Evolutionary conservation across 148 eudicot genomes (phyloP), one percentile per base, ranked within the genome.

Genomic region (Fagopyrum tataricum): DNA sequence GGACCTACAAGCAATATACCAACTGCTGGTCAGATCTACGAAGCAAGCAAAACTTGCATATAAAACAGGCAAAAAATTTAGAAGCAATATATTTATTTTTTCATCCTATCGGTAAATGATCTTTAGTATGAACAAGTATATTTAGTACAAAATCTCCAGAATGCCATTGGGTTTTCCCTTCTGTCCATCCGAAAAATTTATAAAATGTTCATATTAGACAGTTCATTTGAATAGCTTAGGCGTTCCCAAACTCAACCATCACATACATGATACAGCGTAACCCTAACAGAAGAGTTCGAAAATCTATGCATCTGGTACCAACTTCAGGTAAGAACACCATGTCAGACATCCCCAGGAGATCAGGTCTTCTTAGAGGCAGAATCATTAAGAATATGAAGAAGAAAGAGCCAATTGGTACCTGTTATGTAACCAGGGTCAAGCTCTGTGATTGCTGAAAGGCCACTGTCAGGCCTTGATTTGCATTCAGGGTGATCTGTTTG

Each of bases 381-480:
- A 20, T 11, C 13, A 4, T 39, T 64, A 13, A 1, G 39, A 14
- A 1, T 37, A 46, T 5, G 7, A 64, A 64, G 43, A 64, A 31
- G 37, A 31, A 31, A 31, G 37, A 31, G 37, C 37, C 69, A 14
- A 64, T 5, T 70, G 23, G 41, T 78, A 91, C 98, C 98, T 83
- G 98, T 94, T 74, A 94, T 94, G 81, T 88, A 89, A 72, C 98
- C 98, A 43, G 98, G 98, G 80, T 90, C 97, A 74, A 94, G 93
- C 83, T 94, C 98, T 15, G 98, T 94, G 69, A 94, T 91, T 72
- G 97, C 98, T 77, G 98, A 91, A 74, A 94, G 97, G 71, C 97
- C 98, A 81, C 93, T 90, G 77, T 94, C 98, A 73, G 98, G 97
- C 73, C 98, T 95, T 55, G 98, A 94, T 81, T 90, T 94, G 90